phyloP scores from a whole-genome alignment of 257 asterid species.

The Salvia splendens region DNA sequence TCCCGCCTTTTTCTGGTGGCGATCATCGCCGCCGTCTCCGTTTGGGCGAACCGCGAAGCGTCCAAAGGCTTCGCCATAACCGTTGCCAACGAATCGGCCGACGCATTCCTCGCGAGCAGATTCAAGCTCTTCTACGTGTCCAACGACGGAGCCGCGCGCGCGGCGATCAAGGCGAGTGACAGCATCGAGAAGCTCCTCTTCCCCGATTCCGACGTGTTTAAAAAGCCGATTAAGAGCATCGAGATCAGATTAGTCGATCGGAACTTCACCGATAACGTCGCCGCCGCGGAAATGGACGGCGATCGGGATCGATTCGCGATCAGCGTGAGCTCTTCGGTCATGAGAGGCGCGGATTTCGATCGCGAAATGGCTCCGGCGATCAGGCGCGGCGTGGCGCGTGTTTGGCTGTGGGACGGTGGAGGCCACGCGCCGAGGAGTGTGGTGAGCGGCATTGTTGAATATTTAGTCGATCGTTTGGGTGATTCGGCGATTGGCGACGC shows the following conservation, averaged over 20 bases:
- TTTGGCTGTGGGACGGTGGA: conserved; percentile 64
- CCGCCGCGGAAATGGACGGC: conserved; percentile 29
- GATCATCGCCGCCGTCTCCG: conserved; percentile 46
- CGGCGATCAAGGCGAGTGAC: conserved; percentile 47
- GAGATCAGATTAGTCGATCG: conserved; percentile 36
- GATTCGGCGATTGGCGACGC: neutral
- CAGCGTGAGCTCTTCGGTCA: conserved; percentile 39
- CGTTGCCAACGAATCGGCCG: conserved; percentile 44
- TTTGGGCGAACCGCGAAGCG: conserved; percentile 79
- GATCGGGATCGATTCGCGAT: conserved; percentile 37
- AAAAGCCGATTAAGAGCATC: conserved; percentile 47
- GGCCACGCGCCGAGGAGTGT: conserved; percentile 43
- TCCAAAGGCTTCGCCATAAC: conserved; percentile 66
- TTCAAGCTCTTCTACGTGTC: conserved; percentile 64
- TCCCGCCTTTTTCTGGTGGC: conserved; percentile 46
- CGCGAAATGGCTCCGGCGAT: conserved; percentile 38
- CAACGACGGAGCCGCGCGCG: conserved; percentile 57
- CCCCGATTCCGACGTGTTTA: conserved; percentile 16
- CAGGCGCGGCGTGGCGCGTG: conserved; percentile 46
- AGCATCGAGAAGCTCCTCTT: conserved; percentile 51
- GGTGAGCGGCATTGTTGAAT: conserved; percentile 59
- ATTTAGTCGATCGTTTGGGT: conserved; percentile 25
- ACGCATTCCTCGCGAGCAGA: conserved; percentile 38
- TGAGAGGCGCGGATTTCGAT: conserved; percentile 40
- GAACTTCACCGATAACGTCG: conserved; percentile 33